Base-by-base conservation (phyloP, 768 basidiomycete genomes). In the Hortiboletus flavorubellus region DNA sequence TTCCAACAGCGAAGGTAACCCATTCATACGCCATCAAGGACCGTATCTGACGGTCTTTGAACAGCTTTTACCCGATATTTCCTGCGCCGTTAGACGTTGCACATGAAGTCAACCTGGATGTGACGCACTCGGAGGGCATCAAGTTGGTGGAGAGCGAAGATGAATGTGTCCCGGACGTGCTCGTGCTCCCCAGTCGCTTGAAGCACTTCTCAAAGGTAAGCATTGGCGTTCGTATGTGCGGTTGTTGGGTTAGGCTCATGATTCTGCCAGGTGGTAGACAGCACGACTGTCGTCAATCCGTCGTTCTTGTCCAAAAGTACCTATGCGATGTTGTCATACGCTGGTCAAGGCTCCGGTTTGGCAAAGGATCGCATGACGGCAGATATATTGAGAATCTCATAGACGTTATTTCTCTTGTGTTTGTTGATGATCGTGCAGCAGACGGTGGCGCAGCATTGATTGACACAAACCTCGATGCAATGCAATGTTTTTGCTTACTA, bases 31-130 rank as follows among this genome's bases (percentile, higher is more conserved):
- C 15, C 23, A 7, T 34, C 26, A 0, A 34, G 21, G 12, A 11
- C 49, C 21, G 12, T 21, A 21, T 37, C 55, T 56, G 49, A 54
- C 45, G 29, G 7, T 4, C 29, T 1, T 23, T 37, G 18, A 12
- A 18, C 66, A 98, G 93, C 64, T 97, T 97, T 75, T 99, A 98
- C 68, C 97, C 97, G 0, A 72, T 97, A 39, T 98, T 98, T 71
- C 97, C 97, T 9, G 81, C 85, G 1, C 93, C 97, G 0, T 67
- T 78, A 12, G 88, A 89, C 7, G 71, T 88, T 16, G 76, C 86
- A 2, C 77, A 81, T 37, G 93, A 96, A 65, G 84, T 98, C 54
- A 95, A 97, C 66, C 79, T 99, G 39, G 94, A 97, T 65, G 78
- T 97, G 15, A 85, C 89, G 18, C 96, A 98, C 72, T 80, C 80